Conservation (phyloP, 805 yeast genomes). For the Saccharomycopsis fodiens region DNA sequence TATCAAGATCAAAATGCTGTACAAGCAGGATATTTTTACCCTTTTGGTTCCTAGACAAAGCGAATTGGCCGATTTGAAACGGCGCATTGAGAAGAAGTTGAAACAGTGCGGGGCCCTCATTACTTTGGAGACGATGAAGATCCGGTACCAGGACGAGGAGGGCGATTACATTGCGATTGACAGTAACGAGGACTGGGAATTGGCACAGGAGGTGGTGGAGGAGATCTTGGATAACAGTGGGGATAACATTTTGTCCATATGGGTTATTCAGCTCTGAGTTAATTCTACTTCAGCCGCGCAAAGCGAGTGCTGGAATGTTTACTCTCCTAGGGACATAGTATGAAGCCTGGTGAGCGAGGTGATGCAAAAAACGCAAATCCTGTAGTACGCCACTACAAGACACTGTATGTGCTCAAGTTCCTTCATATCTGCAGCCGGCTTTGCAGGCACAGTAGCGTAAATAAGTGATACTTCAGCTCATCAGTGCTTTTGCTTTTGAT, state of each 20-base stretch:
- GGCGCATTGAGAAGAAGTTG: constrained; percentile 50
- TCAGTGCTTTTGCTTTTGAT: too few species aligned
- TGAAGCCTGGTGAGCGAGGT: too few species aligned
- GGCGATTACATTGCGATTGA: constrained; percentile 86
- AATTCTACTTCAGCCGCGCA: too few species aligned
- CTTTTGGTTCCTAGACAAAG: constrained; percentile 52
- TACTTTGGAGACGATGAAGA: constrained; percentile 35
- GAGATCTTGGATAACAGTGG: constrained; percentile 31
- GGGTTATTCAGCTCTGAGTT: constrained; percentile 28
- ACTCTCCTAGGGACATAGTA: too few species aligned
- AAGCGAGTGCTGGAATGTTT: too few species aligned
- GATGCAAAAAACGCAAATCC: too few species aligned
- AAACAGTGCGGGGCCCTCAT: constrained; percentile 43
- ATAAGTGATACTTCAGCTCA: too few species aligned
- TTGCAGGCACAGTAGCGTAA: too few species aligned
- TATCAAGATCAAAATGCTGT: constrained; percentile 34
- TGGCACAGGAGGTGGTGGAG: constrained; percentile 67
- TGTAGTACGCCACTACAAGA: too few species aligned
- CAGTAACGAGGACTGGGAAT: constrained; percentile 79
- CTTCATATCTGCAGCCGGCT: too few species aligned
- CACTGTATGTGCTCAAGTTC: too few species aligned
- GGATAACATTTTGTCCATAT: constrained; percentile 38
- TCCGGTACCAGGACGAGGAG: constrained; percentile 89
- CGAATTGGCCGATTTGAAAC: constrained; percentile 43
- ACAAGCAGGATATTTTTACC: constrained; percentile 48